phyloP scores from a whole-genome alignment of 371 early-diverging fungal species.

The Amoeboaphelidium protococcarum region DNA sequence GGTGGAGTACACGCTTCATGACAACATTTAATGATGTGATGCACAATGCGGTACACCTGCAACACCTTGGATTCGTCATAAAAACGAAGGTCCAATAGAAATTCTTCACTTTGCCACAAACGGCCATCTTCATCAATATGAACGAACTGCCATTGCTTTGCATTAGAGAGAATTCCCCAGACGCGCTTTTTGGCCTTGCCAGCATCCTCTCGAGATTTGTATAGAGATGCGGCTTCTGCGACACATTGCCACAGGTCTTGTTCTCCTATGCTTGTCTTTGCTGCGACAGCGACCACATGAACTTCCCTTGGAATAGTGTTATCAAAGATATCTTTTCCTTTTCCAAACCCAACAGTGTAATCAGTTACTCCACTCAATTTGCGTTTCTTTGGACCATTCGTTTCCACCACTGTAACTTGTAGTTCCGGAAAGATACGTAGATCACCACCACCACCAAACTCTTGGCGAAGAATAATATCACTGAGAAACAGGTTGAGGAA shows the following conservation, averaged over 20 bases:
- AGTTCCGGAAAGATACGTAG: slow-evolving; percentile 5
- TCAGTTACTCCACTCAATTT: slow-evolving; percentile 12
- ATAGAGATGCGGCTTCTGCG: slow-evolving; percentile 8
- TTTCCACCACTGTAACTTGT: slow-evolving; percentile 5
- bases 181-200: slow-evolving; percentile 2
- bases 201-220: slow-evolving; percentile 7
- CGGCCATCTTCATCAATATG: background rate
- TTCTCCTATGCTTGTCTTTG: slow-evolving; percentile 4
- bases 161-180: slow-evolving; percentile 1
- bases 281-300: slow-evolving; percentile 7
- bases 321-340: slow-evolving; percentile 5
- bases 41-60: background rate
- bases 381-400: slow-evolving; percentile 2
- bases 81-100: background rate
- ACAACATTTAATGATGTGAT: background rate
- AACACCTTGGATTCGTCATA: background rate
- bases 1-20: slow-evolving; percentile 4
- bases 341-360: slow-evolving; percentile 4
- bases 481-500: slow-evolving; percentile 6
- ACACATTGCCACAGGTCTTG: slow-evolving; percentile 7
- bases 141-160: slow-evolving; percentile 1
- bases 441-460: slow-evolving; percentile 1
- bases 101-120: slow-evolving; percentile 1
- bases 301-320: slow-evolving; percentile 4
- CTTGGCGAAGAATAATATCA: slow-evolving; percentile 6